phyloP scores from a whole-genome alignment of 257 asterid species.

The Fraxinus excelsior region DNA sequence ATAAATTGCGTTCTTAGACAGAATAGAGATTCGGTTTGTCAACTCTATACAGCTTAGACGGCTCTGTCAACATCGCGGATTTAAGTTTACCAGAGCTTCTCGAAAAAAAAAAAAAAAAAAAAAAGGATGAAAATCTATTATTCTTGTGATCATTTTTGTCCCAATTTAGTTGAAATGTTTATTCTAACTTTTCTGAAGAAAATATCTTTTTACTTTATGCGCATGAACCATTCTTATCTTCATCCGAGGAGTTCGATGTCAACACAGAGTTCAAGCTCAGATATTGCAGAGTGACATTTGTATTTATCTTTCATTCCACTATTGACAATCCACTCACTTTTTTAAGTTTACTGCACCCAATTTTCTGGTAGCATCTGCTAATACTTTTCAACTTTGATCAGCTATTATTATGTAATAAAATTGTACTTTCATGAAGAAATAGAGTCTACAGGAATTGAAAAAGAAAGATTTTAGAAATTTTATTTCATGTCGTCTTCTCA shows the following conservation, averaged over 20 bases:
- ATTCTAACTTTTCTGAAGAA: not conserved
- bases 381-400: not conserved
- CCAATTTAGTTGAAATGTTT: too few relatives aligned
- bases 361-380: too few relatives aligned
- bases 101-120: too few relatives aligned
- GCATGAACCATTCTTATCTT: constrained; percentile 43
- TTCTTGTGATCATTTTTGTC: too few relatives aligned
- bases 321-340: not conserved
- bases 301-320: not conserved
- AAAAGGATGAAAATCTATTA: too few relatives aligned
- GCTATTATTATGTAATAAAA: not conserved
- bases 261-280: constrained; percentile 33
- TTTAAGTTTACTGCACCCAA: too few relatives aligned
- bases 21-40: not conserved
- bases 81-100: not conserved
- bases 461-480: too few relatives aligned
- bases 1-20: too few relatives aligned
- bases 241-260: constrained; percentile 32
- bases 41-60: not conserved
- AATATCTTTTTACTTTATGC: not conserved
- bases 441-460: not conserved
- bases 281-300: not conserved
- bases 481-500: not conserved
- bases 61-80: not conserved
- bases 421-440: too few relatives aligned